Base-by-base conservation (phyloP, 2,329 filamentous ascomycete genomes). In the Cordyceps cateniannulata region DNA sequence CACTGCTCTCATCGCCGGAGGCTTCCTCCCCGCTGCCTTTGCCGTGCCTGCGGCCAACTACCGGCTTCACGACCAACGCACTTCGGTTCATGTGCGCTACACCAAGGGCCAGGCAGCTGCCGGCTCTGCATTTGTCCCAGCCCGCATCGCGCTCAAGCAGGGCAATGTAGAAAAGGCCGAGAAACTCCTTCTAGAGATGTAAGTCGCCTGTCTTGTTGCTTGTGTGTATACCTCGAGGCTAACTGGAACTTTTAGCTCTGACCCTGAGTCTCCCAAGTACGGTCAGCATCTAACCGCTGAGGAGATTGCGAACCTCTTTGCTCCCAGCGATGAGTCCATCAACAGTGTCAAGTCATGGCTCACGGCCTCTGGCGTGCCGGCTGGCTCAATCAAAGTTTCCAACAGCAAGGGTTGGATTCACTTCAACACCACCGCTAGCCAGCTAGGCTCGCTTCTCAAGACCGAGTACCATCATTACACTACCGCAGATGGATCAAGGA, bases 301-400 rank as follows among this genome's bases (percentile, higher is more conserved):
- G 2, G 22, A 59, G 29, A 20, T 44, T 20, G 45, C 32, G 9
- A 10, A 38, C 12, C 47, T 59, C 7, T 59, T 59, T 20, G 29
- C 56, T 4, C 56, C 56, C 16, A n/a, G 62, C 6, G 62, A 70
- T 10, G 77, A 81, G 40, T 72, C 79, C 3, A 75, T 84, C 5
- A 71, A 78, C n/a, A 71, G 77, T 2, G 80, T 85, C 24, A 76
- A 76, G 65, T 66, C 73, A 8, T 86, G 83, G 83, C 75, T 86
- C 10, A 68, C 73, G 20, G 67, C 69, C 9, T 75, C 78, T 45
- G 84, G 83, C 5, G 81, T 86, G 56, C 66, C 74, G 32, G 66
- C 68, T 3, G 71, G 73, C 2, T 75, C 80, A 4, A 73, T 85
- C 53, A 72, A 71, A 44, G 76, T 81, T 50, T 81, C 81, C 0